Conservation (phyloP, 169 alveolate genomes). For the Babesia bigemina region DNA sequence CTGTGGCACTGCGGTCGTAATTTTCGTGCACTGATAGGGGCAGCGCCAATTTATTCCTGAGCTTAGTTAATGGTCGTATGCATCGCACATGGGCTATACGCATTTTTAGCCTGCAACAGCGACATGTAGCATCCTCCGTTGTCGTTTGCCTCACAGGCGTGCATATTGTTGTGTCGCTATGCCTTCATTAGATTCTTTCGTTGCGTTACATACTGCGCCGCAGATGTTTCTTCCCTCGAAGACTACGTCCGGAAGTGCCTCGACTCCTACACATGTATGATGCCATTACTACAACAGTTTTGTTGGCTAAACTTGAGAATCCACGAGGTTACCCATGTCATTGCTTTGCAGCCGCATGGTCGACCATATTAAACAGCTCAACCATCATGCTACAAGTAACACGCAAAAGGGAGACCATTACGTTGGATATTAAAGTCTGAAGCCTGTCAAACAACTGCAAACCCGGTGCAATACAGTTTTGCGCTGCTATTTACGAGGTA, state of each 20-base stretch:
- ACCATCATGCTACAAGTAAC: slow-evolving; percentile 33
- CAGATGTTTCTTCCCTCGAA: slow-evolving; percentile 55
- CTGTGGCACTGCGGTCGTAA: neutral
- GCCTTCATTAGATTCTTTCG: neutral
- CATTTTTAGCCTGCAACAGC: neutral
- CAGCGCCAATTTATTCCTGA: neutral
- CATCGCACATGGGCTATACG: neutral
- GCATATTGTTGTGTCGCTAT: neutral
- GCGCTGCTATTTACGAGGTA: neutral
- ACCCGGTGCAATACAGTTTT: neutral
- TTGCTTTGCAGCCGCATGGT: slow-evolving; percentile 58
- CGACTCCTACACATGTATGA: slow-evolving; percentile 72
- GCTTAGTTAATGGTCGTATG: neutral
- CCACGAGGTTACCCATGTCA: slow-evolving; percentile 57
- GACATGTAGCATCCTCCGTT: too few species aligned
- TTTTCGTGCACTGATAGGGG: slow-evolving; percentile 1
- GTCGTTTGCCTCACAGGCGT: too few species aligned
- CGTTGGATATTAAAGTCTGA: neutral
- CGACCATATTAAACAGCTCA: slow-evolving; percentile 24
- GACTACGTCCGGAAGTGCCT: slow-evolving; percentile 68
- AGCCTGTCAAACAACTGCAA: neutral
- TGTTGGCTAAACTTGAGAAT: slow-evolving; percentile 73
- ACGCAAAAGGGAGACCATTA: slow-evolving; percentile 13
- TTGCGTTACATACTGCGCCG: slow-evolving; percentile 20
- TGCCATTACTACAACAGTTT: slow-evolving; percentile 73